Conservation (phyloP, 2,329 filamentous ascomycete species). For the Mariannaea elegans region DNA sequence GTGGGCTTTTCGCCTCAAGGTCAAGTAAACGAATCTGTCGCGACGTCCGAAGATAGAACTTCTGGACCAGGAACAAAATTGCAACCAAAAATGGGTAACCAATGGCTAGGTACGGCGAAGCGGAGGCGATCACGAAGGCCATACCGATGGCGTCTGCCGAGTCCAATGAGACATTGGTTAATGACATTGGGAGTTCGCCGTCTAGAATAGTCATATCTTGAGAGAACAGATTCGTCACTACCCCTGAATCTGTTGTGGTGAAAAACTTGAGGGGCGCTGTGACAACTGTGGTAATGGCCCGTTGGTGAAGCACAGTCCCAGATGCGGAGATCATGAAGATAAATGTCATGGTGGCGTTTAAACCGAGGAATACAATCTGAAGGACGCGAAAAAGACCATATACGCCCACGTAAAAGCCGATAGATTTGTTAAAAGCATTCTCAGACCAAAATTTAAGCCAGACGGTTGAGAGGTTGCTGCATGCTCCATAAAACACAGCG, state of each 20-base stretch:
- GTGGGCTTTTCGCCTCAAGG: slow-evolving; percentile 67
- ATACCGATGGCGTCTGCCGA: slow-evolving; percentile 49
- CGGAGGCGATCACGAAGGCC: slow-evolving; percentile 56
- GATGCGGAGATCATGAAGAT: slow-evolving; percentile 42
- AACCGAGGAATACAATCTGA: slow-evolving; percentile 32
- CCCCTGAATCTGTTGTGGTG: slow-evolving; percentile 51
- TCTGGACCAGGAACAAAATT: slow-evolving; percentile 61
- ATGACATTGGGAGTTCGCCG: slow-evolving; percentile 46
- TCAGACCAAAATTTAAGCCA: slow-evolving; percentile 55
- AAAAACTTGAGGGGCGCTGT: slow-evolving; percentile 54
- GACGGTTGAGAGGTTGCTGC: slow-evolving; percentile 43
- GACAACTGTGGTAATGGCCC: slow-evolving; percentile 45
- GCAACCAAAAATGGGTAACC: slow-evolving; percentile 59
- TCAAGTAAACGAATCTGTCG: slow-evolving; percentile 68
- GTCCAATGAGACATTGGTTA: slow-evolving; percentile 43
- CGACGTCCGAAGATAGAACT: slow-evolving; percentile 67
- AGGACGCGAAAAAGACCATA: slow-evolving; percentile 38
- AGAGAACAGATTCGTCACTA: slow-evolving; percentile 55
- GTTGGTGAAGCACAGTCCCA: slow-evolving; percentile 45
- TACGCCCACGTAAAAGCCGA: slow-evolving; percentile 44
- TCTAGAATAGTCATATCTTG: slow-evolving; percentile 56
- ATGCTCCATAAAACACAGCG: slow-evolving; percentile 38
- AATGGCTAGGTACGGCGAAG: slow-evolving; percentile 55
- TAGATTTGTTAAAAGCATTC: slow-evolving; percentile 36
- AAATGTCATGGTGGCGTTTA: slow-evolving; percentile 21